phyloP scores from a whole-genome alignment of 2,329 filamentous ascomycete species.

The Diaporthe australafricana region DNA sequence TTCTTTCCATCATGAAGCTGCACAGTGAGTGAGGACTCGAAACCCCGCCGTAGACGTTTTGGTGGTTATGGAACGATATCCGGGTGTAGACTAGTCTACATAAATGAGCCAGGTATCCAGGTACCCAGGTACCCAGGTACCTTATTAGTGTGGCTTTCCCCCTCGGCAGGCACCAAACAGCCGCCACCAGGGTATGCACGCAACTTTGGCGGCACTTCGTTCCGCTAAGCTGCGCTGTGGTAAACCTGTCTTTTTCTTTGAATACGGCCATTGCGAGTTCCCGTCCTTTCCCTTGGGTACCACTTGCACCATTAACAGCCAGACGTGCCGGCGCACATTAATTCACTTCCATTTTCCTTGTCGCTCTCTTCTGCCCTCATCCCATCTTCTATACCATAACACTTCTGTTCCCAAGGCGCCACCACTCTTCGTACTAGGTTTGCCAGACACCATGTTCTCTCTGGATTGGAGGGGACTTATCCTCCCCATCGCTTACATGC shows the following conservation, averaged over 20 bases:
- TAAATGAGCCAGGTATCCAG: too few species aligned
- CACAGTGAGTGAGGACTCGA: too few species aligned
- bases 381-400: neutral
- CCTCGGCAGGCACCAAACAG: slow-evolving; percentile 26
- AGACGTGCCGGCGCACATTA: slow-evolving; percentile 15
- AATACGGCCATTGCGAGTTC: neutral
- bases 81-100: neutral
- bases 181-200: slow-evolving; percentile 20
- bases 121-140: slow-evolving; percentile 6
- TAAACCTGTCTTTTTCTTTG: slow-evolving; percentile 34
- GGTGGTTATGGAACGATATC: neutral
- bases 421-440: neutral
- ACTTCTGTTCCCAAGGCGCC: neutral
- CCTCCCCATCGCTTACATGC: slow-evolving; percentile 90
- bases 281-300: neutral
- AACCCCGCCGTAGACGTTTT: too few species aligned
- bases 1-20: too few species aligned
- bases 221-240: neutral
- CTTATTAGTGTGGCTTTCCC: neutral
- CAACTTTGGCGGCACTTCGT: neutral
- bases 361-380: slow-evolving; percentile 8
- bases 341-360: neutral
- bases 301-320: neutral
- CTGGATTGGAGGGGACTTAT: slow-evolving; percentile 86
- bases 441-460: slow-evolving; percentile 56